phyloP scores from a whole-genome alignment of 805 yeast genomes.

The Saturnispora dispora region DNA sequence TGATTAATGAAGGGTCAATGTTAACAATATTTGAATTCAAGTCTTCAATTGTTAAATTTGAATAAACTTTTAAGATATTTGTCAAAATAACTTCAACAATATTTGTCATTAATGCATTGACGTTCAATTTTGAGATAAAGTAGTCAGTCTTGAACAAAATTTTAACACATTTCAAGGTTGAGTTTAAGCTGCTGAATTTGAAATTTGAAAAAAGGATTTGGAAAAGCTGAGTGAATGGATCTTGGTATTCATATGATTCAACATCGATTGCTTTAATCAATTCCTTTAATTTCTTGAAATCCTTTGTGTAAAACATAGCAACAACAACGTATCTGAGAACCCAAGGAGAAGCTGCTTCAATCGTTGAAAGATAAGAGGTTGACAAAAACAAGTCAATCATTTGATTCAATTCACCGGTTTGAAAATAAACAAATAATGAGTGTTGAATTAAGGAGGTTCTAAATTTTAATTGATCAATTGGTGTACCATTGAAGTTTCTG shows the following conservation, averaged over 20 bases:
- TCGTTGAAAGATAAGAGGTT: slow-evolving; percentile 52
- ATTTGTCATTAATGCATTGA: slow-evolving; percentile 17
- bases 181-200: slow-evolving; percentile 46
- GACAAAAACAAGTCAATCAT: slow-evolving; percentile 50
- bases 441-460: slow-evolving; percentile 66
- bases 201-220: slow-evolving; percentile 47
- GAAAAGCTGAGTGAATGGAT: slow-evolving; percentile 53
- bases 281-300: slow-evolving; percentile 46
- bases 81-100: slow-evolving; percentile 18
- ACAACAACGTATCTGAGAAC: slow-evolving; percentile 54
- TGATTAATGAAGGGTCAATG: slow-evolving; percentile 6
- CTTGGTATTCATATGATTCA: slow-evolving; percentile 56
- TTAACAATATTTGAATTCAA: slow-evolving; percentile 14
- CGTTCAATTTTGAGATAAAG: slow-evolving; percentile 41
- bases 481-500: slow-evolving; percentile 39
- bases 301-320: slow-evolving; percentile 38
- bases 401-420: slow-evolving; percentile 29
- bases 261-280: slow-evolving; percentile 48
- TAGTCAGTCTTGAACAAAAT: slow-evolving; percentile 45
- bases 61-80: slow-evolving; percentile 22
- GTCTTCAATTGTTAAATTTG: slow-evolving; percentile 16
- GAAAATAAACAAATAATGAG: slow-evolving; percentile 53
- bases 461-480: slow-evolving; percentile 50
- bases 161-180: slow-evolving; percentile 39
- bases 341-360: slow-evolving; percentile 70